phyloP scores from a whole-genome alignment of 768 basidiomycete species.

The Pleurotus pulmonarius region DNA sequence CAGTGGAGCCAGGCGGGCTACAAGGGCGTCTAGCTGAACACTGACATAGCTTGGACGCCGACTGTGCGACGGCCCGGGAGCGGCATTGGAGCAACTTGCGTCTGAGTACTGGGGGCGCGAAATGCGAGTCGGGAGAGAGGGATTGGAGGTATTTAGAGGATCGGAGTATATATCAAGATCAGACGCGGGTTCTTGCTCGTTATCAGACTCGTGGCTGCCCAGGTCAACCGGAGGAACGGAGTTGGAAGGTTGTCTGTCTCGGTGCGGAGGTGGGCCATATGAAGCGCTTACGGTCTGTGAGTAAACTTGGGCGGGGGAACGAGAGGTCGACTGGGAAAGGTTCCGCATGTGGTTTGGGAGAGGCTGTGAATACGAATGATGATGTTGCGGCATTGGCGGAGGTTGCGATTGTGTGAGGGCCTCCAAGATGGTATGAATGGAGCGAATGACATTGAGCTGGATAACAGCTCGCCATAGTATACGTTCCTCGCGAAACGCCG shows the following conservation, averaged over 20 bases:
- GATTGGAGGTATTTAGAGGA: constrained; percentile 11
- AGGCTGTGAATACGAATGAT: constrained; percentile 18
- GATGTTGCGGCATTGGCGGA: constrained; percentile 25
- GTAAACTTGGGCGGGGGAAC: background rate
- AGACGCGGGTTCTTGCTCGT: constrained; percentile 17
- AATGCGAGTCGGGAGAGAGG: constrained; percentile 19
- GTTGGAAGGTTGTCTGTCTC: constrained; percentile 2
- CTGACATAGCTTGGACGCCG: background rate
- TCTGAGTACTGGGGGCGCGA: background rate
- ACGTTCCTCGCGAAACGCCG: constrained; percentile 70
- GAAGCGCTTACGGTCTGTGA: background rate
- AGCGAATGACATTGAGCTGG: constrained; percentile 78
- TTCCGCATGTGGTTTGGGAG: constrained; percentile 19
- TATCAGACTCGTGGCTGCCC: constrained; percentile 18
- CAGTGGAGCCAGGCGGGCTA: constrained; percentile 61
- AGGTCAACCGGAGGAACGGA: constrained; percentile 9
- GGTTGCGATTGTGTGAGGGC: constrained; percentile 30
- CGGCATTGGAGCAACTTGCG: background rate
- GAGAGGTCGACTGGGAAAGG: constrained; percentile 3
- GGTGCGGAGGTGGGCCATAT: background rate
- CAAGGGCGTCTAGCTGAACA: constrained; percentile 47
- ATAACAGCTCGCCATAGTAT: constrained; percentile 82
- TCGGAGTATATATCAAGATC: constrained; percentile 4
- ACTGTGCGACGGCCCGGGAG: background rate
- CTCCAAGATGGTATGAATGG: constrained; percentile 70